Evolutionary conservation across 495 filamentous ascomycete genomes (phyloP), one percentile per base, ranked within the genome.

Genomic region (Hyphodiscus hymeniophilus): DNA sequence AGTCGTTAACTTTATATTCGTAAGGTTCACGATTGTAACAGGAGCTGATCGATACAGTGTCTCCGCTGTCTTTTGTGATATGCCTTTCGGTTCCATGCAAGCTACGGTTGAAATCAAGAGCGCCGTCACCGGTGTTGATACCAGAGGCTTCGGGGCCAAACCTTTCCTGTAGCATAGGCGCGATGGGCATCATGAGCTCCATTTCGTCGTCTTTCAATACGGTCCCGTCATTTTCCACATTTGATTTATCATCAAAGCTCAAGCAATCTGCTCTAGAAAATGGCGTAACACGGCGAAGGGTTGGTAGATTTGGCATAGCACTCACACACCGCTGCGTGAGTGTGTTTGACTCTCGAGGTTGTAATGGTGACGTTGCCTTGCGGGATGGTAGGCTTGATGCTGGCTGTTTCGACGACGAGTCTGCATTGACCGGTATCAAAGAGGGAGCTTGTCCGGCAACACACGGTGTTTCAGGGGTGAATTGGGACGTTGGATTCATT

Each of bases 341-440:
- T 1, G 42, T 8, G 7, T 24, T 38, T 7, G 3, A 34, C 13
- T 11, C 28, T 17, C 34, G 22, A 5, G 32, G 16, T n/a, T 15
- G 26, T 17, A 38, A 8, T 17, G 30, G 1, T 7, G n/a, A 12
- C 13, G 16, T 30, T 30, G 7, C 24, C 11, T 47, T 56, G 1
- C 43, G 38, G 32, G 48, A 48, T 42, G 43, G 43, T n/a, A 56
- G 28, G 23, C 38, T 51, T 26, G 20, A 18, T 17, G 23, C 38
- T 51, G 36, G 20, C 28, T 17, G 26, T 38, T 3, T 31, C 32
- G 13, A 34, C 12, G 20, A 20, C 0, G 42, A 38, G 15, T 30
- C 34, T 8, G n/a, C 34, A 8, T 38, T 20, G n/a, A 20, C n/a
- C 1, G 34, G 18, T 38, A 6, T 16, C n/a, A n/a, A n/a, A n/a